phyloP scores from a whole-genome alignment of 441 rosid genomes.

The Erodium trifolium region DNA sequence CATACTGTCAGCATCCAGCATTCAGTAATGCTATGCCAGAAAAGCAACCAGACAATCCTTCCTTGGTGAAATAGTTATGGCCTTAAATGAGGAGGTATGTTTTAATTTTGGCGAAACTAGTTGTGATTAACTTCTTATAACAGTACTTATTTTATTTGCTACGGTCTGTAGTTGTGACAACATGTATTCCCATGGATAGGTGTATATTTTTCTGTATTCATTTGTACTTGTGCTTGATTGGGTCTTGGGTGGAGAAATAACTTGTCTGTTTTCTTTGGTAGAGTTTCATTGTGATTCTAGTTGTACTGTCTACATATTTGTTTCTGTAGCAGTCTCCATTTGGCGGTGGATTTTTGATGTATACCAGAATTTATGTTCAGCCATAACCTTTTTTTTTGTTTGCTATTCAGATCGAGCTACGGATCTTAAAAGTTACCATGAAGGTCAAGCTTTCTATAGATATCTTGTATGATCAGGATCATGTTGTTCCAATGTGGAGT shows the following conservation, averaged over 20 bases:
- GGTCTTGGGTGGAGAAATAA: too few relatives aligned
- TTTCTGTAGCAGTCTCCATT: too few relatives aligned
- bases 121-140: neutral
- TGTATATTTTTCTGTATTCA: too few relatives aligned
- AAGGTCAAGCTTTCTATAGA: too few relatives aligned
- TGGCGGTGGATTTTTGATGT: neutral
- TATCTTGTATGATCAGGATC: too few relatives aligned
- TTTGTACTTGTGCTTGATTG: too few relatives aligned
- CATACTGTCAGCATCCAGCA: slow-evolving; percentile 44
- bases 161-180: too few relatives aligned
- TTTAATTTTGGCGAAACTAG: neutral
- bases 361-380: neutral
- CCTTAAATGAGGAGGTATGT: slow-evolving; percentile 2
- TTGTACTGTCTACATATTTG: neutral
- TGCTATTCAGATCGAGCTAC: neutral
- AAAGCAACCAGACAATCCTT: slow-evolving; percentile 66
- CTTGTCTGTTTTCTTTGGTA: neutral
- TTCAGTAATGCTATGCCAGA: slow-evolving; percentile 55
- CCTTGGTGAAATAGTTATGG: slow-evolving; percentile 14
- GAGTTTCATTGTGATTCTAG: neutral
- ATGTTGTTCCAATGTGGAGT: too few relatives aligned
- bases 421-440: too few relatives aligned
- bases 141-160: too few relatives aligned
- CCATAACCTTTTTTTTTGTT: neutral
- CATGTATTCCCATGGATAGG: too few relatives aligned